Percentiles rank a stretch among this genome's conserved stretches.
phyloP scores from a whole-genome alignment of 2,329 filamentous ascomycete genomes.

The Microsporum audouinii region DNA sequence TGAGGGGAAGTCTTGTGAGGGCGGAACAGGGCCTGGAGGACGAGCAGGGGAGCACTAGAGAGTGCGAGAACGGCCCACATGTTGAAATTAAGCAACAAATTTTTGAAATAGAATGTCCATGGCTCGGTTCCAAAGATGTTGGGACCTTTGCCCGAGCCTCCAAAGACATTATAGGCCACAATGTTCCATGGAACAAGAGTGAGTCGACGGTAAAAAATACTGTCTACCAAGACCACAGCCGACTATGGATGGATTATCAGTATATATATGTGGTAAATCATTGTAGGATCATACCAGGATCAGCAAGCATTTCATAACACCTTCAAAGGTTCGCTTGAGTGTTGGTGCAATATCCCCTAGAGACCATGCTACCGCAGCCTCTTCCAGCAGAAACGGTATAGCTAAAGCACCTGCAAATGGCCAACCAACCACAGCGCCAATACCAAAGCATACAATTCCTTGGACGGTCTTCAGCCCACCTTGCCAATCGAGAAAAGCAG shows the following conservation, averaged over 20 bases:
- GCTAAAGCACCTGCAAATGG: conserved; percentile 80
- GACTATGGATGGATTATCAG: conserved; percentile 39
- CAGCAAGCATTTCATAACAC: conserved; percentile 52
- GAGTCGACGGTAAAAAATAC: conserved; percentile 72
- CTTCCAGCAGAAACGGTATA: conserved; percentile 69
- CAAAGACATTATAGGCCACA: conserved; percentile 89
- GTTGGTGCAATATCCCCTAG: conserved; percentile 50
- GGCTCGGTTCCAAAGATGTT: conserved; percentile 92
- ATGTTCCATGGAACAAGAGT: conserved; percentile 82
- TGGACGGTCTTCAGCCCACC: conserved; percentile 66
- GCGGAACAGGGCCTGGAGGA: conserved; percentile 58
- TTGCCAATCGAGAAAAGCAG: conserved; percentile 83
- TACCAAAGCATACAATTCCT: conserved; percentile 83
- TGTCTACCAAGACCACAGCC: conserved; percentile 60
- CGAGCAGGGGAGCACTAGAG: conserved; percentile 59
- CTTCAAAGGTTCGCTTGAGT: conserved; percentile 53
- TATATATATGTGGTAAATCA: neutral
- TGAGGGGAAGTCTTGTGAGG: conserved; percentile 52
- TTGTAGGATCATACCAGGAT: conserved; percentile 49
- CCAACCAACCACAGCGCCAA: conserved; percentile 81
- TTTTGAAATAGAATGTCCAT: conserved; percentile 93
- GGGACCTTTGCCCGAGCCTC: conserved; percentile 63
- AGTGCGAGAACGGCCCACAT: conserved; percentile 80
- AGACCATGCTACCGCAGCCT: conserved; percentile 46
- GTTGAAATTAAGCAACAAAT: conserved; percentile 88